Evolutionary conservation across 306 rosid genomes (phyloP).

Genomic region (Quillaja saponaria): DNA sequence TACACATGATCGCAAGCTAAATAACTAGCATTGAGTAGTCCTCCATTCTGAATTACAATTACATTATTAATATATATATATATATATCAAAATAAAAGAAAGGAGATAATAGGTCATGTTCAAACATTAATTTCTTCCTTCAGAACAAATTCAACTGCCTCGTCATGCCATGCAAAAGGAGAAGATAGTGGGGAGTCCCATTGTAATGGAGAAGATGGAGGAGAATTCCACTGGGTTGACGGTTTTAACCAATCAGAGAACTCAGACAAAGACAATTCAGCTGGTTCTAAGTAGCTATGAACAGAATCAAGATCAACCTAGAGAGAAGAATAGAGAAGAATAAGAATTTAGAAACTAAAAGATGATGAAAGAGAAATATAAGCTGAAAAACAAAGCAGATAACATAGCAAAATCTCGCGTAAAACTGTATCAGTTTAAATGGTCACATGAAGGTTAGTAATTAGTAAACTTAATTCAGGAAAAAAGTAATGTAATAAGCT

Average conservation of each 20-base stretch:
- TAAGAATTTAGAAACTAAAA: background rate
- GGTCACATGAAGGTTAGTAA: background rate
- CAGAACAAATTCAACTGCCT: constrained; percentile 32
- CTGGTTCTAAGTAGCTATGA: constrained; percentile 41
- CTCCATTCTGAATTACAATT: too few species aligned
- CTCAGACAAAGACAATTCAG: constrained; percentile 29
- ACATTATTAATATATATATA: too few species aligned
- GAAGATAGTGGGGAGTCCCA: constrained; percentile 31
- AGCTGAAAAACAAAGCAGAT: background rate
- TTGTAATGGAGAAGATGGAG: constrained; percentile 35
- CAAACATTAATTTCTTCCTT: constrained; percentile 28
- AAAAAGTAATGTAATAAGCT: constrained; percentile 9
- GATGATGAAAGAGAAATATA: constrained; percentile 13
- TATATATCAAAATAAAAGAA: background rate
- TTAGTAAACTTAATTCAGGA: constrained; percentile 8
- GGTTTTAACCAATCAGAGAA: constrained; percentile 37
- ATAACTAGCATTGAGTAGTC: too few species aligned
- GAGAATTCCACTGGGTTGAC: constrained; percentile 33
- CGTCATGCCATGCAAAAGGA: constrained; percentile 31
- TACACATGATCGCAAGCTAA: too few species aligned
- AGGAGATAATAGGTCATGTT: background rate
- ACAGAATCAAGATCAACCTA: constrained; percentile 35
- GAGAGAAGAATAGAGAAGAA: background rate
- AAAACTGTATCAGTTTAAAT: background rate
- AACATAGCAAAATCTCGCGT: too few species aligned